These are phyloP conservation scores for Cunninghamia lanceolata DNA, from an alignment of 75 land plant genomes.

Conservation along the genomic window DNA sequence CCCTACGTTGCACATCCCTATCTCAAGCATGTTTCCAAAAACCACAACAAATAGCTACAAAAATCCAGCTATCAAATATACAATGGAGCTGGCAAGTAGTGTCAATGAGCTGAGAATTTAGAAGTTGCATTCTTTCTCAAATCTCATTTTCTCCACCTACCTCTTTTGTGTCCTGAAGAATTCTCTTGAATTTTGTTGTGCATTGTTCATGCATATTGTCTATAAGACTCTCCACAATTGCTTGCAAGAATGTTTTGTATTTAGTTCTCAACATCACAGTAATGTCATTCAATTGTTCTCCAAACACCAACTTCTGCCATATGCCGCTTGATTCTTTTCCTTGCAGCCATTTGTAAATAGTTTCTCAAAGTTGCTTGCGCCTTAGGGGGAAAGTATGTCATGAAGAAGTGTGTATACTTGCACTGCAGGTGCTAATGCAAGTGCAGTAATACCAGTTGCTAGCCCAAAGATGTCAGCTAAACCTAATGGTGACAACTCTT, in stretches of 20 bases:
- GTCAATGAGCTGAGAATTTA: conserved; percentile 68
- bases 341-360: no score
- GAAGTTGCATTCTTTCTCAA: conserved; percentile 87
- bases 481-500: conserved; percentile 71
- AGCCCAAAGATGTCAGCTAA: conserved; percentile 39
- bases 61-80: conserved; percentile 71
- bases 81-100: conserved; percentile 77
- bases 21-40: no score
- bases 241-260: conserved; percentile 84
- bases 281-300: conserved; percentile 81
- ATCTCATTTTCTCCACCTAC: conserved; percentile 79
- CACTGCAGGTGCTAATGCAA: conserved; percentile 76
- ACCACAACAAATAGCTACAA: conserved; percentile 75
- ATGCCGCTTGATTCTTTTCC: no score
- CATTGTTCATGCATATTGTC: conserved; percentile 78
- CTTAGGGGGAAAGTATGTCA: conserved; percentile 75
- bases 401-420: conserved; percentile 63
- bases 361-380: conserved; percentile 61
- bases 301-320: conserved; percentile 45
- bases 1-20: no score
- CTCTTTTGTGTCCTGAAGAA: conserved; percentile 88
- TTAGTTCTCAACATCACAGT: conserved; percentile 80
- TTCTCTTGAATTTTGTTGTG: conserved; percentile 71
- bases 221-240: conserved; percentile 74
- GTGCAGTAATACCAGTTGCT: conserved; percentile 49